Evolutionary conservation across 208 protist genomes (phyloP), one percentile per base, ranked within the genome.

Genomic region (Polymyxa betae): DNA sequence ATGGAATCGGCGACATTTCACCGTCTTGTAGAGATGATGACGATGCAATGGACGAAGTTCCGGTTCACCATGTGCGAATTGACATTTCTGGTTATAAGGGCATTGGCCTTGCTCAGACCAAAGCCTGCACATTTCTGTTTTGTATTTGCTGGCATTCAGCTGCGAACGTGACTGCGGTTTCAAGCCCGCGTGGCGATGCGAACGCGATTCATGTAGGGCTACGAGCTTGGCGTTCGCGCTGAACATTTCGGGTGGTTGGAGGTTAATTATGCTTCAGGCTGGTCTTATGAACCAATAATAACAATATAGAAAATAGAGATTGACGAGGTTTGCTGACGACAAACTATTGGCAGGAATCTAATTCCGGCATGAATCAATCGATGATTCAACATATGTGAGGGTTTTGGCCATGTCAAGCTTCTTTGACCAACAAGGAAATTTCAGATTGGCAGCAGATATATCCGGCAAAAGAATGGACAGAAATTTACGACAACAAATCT

Each of bases 21-120:
- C 93, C 35, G 94, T 95, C 52, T 95, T 95, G 91, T 95, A 95
- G 78, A 94, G 94, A 38, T 94, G 93, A 87, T 95, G 94, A 43
- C 94, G 38, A 24, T 90, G 45, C 16, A 95, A 93, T 10, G 88
- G 90, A 46, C 94, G 64, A 1, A 95, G 78, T 46, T 96, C 94
- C 45, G 93, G 87, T 46, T 41, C 24, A 0, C 94, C 94, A 91
- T 96, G 94, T 16, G 94, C 94, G 78, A 96, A 96, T 78, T 95
- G 94, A 82, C 94, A 96, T 46, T 95, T 95, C 38, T 72, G 64
- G 0, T 94, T 93, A 91, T 96, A 96, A 45, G 93, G 68, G 66
- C 94, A 96, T 12, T 64, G 38, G 43, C 93, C 92, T n/a, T 90
- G 94, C 78, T 96, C 94, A 29, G 72, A 44, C 38, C 93, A 96